Percentiles rank a stretch among this genome's conserved stretches.
Evolutionary conservation across 1,284 basidiomycete genomes (phyloP).

Genomic region (Psilocybe mexicana): DNA sequence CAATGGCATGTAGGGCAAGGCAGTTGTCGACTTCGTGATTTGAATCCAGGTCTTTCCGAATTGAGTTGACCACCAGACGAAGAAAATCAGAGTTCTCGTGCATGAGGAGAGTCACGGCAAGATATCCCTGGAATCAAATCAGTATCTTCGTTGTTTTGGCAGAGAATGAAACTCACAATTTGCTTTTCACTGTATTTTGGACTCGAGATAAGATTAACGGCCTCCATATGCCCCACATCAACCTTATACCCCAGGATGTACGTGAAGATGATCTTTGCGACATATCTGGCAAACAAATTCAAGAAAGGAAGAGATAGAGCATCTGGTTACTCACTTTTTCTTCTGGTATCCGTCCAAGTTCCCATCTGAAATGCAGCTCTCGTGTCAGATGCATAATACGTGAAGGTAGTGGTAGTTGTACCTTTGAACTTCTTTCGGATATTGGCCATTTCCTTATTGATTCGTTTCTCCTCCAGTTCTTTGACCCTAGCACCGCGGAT

Average conservation of each 20-base stretch:
- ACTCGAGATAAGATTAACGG: slow-evolving; percentile 96
- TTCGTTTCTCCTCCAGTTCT: slow-evolving; percentile 93
- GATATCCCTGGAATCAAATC: slow-evolving; percentile 73
- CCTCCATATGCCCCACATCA: slow-evolving; percentile 99
- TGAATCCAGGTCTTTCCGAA: slow-evolving; percentile 95
- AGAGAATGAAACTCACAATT: slow-evolving; percentile 66
- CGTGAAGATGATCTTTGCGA: slow-evolving; percentile 97
- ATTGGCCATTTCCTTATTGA: slow-evolving; percentile 99
- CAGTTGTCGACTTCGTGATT: slow-evolving; percentile 96
- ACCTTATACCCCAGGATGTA: slow-evolving; percentile 99
- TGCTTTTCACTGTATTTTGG: slow-evolving; percentile 98
- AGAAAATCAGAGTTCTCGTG: slow-evolving; percentile 98
- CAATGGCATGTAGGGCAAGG: slow-evolving; percentile 95
- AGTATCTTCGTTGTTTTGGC: slow-evolving; percentile 12
- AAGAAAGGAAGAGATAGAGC: slow-evolving; percentile 6
- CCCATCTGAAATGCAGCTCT: slow-evolving; percentile 62
- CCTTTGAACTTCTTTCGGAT: slow-evolving; percentile 99
- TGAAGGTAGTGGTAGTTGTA: slow-evolving; percentile 27
- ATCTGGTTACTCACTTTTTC: slow-evolving; percentile 76
- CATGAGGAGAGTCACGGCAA: slow-evolving; percentile 96
- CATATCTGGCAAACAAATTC: slow-evolving; percentile 59
- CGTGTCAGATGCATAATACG: slow-evolving; percentile 5
- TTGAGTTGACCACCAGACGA: slow-evolving; percentile 95
- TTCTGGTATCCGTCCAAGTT: slow-evolving; percentile 98
- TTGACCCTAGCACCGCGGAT: slow-evolving; percentile 89